A percentile compares a stretch with the other conserved stretches of the same genome.
Conservation (phyloP, 805 yeast genomes). For the Scheffersomyces lignosus region DNA sequence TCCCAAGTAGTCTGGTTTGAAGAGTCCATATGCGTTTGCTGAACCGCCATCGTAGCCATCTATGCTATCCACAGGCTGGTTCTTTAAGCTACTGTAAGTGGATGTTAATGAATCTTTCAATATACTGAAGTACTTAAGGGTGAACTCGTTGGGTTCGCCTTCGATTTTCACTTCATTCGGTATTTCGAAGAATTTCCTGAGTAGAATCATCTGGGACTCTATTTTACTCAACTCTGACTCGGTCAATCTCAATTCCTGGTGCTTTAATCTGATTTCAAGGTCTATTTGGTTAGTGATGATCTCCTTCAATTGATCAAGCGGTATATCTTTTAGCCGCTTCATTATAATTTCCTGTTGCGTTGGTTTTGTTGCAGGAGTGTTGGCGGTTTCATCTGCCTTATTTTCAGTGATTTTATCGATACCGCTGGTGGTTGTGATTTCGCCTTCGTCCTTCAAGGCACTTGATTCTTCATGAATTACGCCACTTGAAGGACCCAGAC, state of each 20-base stretch:
- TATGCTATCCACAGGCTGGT: conserved; percentile 7
- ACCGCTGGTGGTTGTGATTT: too few relatives aligned
- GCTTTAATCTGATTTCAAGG: conserved; percentile 59
- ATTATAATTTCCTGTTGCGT: conserved; percentile 1
- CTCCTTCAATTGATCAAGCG: conserved; percentile 29
- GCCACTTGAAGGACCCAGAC: too few relatives aligned
- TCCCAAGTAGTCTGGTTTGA: conserved; percentile 7
- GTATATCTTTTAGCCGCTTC: conserved; percentile 8
- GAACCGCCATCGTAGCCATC: background rate
- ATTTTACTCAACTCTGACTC: conserved; percentile 57
- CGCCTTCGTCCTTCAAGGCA: too few relatives aligned
- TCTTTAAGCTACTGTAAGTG: conserved; percentile 29
- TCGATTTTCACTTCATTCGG: conserved; percentile 39
- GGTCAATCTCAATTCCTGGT: conserved; percentile 51
- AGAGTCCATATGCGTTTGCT: conserved; percentile 3
- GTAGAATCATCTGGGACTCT: conserved; percentile 54
- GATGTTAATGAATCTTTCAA: conserved; percentile 34
- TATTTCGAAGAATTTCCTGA: conserved; percentile 47
- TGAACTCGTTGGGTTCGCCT: conserved; percentile 46
- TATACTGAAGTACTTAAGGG: conserved; percentile 40
- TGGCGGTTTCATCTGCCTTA: too few relatives aligned
- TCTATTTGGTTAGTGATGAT: conserved; percentile 50
- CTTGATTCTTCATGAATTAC: too few relatives aligned
- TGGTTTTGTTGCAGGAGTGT: too few relatives aligned
- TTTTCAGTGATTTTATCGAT: too few relatives aligned